phyloP scores from a whole-genome alignment of 202 grass and related monocot genomes.

The Zoysia matrella region DNA sequence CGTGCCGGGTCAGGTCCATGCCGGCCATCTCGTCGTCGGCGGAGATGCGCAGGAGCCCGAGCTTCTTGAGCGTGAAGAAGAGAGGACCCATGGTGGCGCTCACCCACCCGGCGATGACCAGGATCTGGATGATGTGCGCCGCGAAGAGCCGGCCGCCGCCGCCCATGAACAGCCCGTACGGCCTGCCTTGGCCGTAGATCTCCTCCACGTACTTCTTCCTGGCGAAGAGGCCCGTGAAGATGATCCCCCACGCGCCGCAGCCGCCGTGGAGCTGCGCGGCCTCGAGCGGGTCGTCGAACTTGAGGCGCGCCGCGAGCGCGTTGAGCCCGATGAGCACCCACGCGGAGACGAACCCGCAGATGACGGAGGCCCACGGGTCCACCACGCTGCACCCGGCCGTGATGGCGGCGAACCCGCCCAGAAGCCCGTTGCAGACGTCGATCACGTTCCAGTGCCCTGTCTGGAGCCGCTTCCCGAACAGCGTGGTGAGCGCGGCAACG shows the following conservation, averaged over 20 bases:
- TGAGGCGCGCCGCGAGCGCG: slow-evolving; percentile 66
- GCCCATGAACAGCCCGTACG: slow-evolving; percentile 93
- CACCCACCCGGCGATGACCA: slow-evolving; percentile 78
- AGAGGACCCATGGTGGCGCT: slow-evolving; percentile 86
- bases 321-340: slow-evolving; percentile 94
- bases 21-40: slow-evolving; percentile 78
- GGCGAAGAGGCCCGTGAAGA: slow-evolving; percentile 96
- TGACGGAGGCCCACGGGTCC: slow-evolving; percentile 89
- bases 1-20: slow-evolving; percentile 88
- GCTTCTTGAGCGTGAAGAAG: slow-evolving; percentile 68
- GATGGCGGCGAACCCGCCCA: slow-evolving; percentile 95
- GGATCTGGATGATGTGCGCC: slow-evolving; percentile 73
- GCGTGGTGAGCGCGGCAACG: slow-evolving; percentile 88
- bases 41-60: slow-evolving; percentile 72
- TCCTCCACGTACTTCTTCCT: slow-evolving; percentile 70
- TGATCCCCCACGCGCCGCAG: slow-evolving; percentile 86
- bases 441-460: slow-evolving; percentile 93
- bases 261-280: slow-evolving; percentile 91
- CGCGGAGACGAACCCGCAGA: slow-evolving; percentile 91
- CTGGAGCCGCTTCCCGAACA: slow-evolving; percentile 90
- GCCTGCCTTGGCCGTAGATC: slow-evolving; percentile 57
- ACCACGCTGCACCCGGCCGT: slow-evolving; percentile 90
- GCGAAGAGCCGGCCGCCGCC: slow-evolving; percentile 79
- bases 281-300: slow-evolving; percentile 95
- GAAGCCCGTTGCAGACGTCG: slow-evolving; percentile 95